Percentiles rank a stretch among this genome's conserved stretches.
Conservation (phyloP, 2,329 filamentous ascomycete genomes). For the Colletotrichum spinosum region DNA sequence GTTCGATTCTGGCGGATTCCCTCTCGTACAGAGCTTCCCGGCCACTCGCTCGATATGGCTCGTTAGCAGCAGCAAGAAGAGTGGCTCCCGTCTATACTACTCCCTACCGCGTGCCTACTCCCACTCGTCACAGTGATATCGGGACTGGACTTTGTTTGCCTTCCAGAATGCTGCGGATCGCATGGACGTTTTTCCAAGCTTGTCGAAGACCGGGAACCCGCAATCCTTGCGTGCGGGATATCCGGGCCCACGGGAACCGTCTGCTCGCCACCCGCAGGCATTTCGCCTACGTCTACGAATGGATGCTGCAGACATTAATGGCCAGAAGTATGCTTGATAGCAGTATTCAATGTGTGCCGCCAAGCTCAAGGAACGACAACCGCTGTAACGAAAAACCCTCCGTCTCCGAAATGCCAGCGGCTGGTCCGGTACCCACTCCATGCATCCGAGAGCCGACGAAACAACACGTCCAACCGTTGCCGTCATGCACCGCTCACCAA, state of each 20-base stretch:
- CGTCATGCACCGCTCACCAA: slow-evolving; percentile 29
- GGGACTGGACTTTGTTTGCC: not conserved
- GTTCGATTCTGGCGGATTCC: slow-evolving; percentile 3
- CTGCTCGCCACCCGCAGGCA: no score
- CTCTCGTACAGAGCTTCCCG: not conserved
- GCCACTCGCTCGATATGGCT: slow-evolving; percentile 6
- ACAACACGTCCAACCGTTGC: slow-evolving; percentile 21
- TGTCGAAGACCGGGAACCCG: not conserved
- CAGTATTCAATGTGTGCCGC: not conserved
- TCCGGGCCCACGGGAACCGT: slow-evolving; percentile 2
- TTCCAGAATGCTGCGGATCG: slow-evolving; percentile 18
- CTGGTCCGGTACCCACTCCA: slow-evolving; percentile 7
- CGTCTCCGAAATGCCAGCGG: slow-evolving; percentile 6
- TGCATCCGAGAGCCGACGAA: slow-evolving; percentile 36
- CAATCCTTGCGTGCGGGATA: slow-evolving; percentile 3
- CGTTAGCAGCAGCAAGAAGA: not conserved
- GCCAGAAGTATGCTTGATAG: not conserved
- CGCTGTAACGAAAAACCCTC: not conserved
- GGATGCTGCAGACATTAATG: no score
- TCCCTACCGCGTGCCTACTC: no score
- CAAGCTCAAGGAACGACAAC: not conserved
- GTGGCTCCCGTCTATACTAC: no score
- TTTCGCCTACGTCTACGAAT: no score
- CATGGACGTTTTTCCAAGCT: slow-evolving; percentile 12
- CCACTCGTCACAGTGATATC: no score